Evolutionary conservation across 2,329 filamentous ascomycete species (phyloP).

Genomic region (Huntiella bhutanensis): DNA sequence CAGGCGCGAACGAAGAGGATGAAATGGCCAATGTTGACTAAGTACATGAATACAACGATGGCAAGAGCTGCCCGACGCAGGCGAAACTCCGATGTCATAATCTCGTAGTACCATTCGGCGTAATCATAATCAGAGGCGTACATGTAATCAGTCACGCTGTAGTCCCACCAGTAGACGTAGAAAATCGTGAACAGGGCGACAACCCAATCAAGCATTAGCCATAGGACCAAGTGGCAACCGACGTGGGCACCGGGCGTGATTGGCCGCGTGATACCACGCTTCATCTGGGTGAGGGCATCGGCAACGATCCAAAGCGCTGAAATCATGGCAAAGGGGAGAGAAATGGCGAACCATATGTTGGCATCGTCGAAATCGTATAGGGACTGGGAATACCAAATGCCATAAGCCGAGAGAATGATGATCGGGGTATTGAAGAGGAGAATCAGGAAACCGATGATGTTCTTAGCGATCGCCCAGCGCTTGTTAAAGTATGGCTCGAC

Average conservation of each 20-base stretch:
- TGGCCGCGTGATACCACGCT: conserved; percentile 2
- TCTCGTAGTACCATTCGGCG: background rate
- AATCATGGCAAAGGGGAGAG: background rate
- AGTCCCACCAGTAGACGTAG: background rate
- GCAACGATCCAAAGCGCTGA: background rate
- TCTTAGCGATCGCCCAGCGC: background rate
- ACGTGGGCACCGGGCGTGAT: conserved; percentile 13
- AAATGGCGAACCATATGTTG: background rate
- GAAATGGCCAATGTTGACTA: background rate
- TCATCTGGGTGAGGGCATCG: background rate
- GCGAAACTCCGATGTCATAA: too few species aligned
- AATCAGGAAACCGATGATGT: background rate
- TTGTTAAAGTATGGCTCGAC: background rate
- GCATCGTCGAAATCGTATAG: background rate
- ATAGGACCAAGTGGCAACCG: conserved; percentile 14
- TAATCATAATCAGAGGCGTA: background rate
- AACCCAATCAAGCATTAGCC: conserved; percentile 6
- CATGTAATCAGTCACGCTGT: background rate
- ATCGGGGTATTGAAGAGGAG: conserved; percentile 1
- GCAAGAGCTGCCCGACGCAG: background rate
- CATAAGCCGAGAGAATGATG: conserved; percentile 1
- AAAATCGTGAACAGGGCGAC: background rate
- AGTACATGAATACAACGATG: background rate
- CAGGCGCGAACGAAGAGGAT: conserved; percentile 3
- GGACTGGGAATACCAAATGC: background rate